Evolutionary conservation across 2,329 filamentous ascomycete genomes (phyloP), one percentile per base, ranked within the genome.

Genomic region (Cercospora sp.): DNA sequence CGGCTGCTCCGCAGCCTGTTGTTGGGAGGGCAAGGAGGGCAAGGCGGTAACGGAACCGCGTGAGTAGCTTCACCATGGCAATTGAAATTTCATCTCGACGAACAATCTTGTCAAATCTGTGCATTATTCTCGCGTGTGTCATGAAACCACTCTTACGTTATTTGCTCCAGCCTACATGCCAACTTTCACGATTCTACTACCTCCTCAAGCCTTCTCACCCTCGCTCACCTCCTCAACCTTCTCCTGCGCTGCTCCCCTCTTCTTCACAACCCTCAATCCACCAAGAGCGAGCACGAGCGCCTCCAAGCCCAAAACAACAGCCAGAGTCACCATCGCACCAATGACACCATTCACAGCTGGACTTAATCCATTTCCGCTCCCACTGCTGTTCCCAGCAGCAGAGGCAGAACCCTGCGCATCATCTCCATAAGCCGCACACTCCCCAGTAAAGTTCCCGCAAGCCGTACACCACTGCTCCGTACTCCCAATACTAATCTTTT

Each of bases 261-360:
- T 89, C 72, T 82, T 86, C 3, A 86, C 83, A n/a, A 90, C 75
- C 68, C 85, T 84, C 70, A 88, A 84, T 0, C 88, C 88, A 70
- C 84, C 86, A 7, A 86, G 64, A 53, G 88, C 69, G 78, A 90
- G 75, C 62, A 86, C 78, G 20, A 88, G 71, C 1, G 80, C 83
- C 71, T 86, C 85, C 10, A 87, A 64, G 0, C 85, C 87, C 53
- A 90, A 73, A n/a, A 90, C 81, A 10, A 90, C 87, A 26, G 83
- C 88, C 45, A 91, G 77, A 0, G 89, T 90, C 18, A 91, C 88
- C 83, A 90, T 86, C 0, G 89, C 89, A 40, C 89, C 89, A 75
- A 96, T 93, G 5, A 94, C 92, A 62, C 93, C 92, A 0, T 91
- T 92, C n/a, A 94, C 88, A 5, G 87, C 85, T 42, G 84, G 87